Base-by-base conservation (phyloP, 2,329 filamentous ascomycete genomes). In the Didymella pinodella region DNA sequence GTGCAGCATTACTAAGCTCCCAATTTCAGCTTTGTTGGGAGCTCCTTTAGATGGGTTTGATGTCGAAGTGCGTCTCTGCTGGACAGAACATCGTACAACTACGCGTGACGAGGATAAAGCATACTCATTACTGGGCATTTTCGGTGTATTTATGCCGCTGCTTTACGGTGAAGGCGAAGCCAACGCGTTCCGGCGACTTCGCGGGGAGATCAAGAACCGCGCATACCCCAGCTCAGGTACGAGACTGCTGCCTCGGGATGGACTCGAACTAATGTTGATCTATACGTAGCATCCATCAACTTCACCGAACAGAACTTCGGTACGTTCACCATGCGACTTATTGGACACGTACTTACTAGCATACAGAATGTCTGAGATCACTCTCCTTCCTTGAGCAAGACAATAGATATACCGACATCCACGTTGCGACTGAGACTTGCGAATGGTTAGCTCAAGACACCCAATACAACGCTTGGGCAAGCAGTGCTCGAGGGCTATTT, bases 401-500 rank as follows among this genome's bases (percentile, higher is more conserved):
- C 2, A 8, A 22, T 12, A 11, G 32, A 12, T 47, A n/a, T 4
- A 49, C 32, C 20, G 75, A 32, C 0, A 77, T 83, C 44, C 75
- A 73, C 38, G 58, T 67, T 0, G 78, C 79, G 0, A 53, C 51
- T 0, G 70, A 66, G 20, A 80, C 80, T 0, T 63, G 61, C 57
- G 59, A 67, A 41, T 82, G 80, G 80, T 65, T 82, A 0, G 57
- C 78, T 0, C 50, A 69, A 1, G 66, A 68, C 26, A 6, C 62
- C 0, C 52, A 74, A 47, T 82, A 78, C 53, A 46, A 54, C 5
- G 56, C 67, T 2, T 82, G 79, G 80, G 18, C 18, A 18, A 65
- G 75, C n/a, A 62, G 79, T 36, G 47, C 38, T 5, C 65, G 70
- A 0, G 58, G 58, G 1, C 29, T 61, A 2, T 50, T 61, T 4